Percentiles rank a stretch among this genome's conserved stretches.
Conservation (phyloP, 257 asterid genomes). For the Asclepias syriaca region DNA sequence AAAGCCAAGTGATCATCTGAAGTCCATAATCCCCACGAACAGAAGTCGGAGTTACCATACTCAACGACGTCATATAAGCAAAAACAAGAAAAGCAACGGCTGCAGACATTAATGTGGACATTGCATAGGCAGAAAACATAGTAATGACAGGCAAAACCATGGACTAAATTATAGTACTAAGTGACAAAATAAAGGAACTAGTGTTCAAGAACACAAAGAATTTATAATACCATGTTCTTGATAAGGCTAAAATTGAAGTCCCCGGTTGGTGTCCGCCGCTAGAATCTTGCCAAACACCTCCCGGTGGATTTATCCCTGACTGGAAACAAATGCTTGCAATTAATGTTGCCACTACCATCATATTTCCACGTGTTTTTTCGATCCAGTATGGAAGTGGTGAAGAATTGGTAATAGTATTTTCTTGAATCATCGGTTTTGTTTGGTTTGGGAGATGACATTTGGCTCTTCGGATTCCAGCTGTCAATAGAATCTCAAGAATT, state of each 20-base stretch:
- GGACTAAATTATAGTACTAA: neutral
- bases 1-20: neutral
- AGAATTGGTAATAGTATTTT: no score
- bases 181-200: neutral
- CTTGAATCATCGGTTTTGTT: no score
- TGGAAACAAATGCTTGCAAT: no score
- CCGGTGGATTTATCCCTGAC: no score
- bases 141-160: neutral
- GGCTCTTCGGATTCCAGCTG: neutral
- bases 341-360: no score
- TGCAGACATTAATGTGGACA: neutral
- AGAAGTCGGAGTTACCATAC: neutral
- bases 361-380: no score
- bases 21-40: neutral
- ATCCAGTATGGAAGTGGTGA: no score
- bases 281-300: no score
- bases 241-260: neutral
- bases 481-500: neutral
- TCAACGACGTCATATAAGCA: neutral
- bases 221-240: neutral
- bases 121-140: conserved; percentile 1
- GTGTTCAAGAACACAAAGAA: conserved; percentile 1
- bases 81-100: neutral
- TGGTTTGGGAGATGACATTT: neutral
- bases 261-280: no score